Conservation (phyloP, 129 eudicot genomes). For the Escallonia herrerae region DNA sequence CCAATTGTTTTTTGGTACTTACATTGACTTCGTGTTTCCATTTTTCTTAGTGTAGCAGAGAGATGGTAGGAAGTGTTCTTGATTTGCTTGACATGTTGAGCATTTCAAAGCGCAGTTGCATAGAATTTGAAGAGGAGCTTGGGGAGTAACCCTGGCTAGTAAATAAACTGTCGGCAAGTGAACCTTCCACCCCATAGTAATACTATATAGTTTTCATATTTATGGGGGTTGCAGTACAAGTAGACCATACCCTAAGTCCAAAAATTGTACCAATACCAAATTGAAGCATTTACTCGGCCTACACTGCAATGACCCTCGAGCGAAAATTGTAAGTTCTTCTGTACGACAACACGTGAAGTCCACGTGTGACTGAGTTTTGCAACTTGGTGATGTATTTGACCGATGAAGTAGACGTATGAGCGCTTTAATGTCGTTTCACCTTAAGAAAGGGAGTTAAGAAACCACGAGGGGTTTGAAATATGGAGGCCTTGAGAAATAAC, state of each 20-base stretch:
- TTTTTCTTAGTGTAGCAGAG: not conserved
- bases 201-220: not conserved
- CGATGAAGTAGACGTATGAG: too few species aligned
- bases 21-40: conserved; percentile 15
- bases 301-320: too few species aligned
- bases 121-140: not conserved
- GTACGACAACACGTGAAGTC: too few species aligned
- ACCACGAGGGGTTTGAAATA: too few species aligned
- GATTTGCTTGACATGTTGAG: conserved; percentile 9
- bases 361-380: too few species aligned
- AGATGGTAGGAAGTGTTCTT: conserved; percentile 8
- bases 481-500: too few species aligned
- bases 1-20: not conserved
- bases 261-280: not conserved
- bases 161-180: conserved; percentile 22
- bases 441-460: too few species aligned
- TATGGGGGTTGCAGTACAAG: not conserved
- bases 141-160: not conserved
- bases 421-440: too few species aligned
- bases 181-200: not conserved
- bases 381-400: too few species aligned
- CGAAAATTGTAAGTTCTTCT: too few species aligned
- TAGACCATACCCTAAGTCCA: not conserved
- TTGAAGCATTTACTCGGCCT: conserved; percentile 7
- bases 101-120: not conserved